Evolutionary conservation across 257 asterid genomes (phyloP).

Genomic region (Scutellaria minor): DNA sequence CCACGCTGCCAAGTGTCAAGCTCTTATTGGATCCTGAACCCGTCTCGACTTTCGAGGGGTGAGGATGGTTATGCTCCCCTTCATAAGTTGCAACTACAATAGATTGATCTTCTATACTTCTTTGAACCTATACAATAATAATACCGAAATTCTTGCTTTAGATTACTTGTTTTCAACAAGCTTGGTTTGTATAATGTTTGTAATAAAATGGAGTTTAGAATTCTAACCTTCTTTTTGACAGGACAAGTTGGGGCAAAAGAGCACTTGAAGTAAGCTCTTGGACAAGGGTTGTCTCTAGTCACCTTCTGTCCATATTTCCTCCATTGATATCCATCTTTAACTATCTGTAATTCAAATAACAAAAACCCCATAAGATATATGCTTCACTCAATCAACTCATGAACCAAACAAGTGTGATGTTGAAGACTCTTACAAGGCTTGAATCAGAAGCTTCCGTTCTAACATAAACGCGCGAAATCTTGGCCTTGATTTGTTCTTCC

Average conservation of each 20-base stretch:
- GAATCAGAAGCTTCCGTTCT: slow-evolving; percentile 82
- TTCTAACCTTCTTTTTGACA: slow-evolving; percentile 84
- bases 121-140: slow-evolving; percentile 48
- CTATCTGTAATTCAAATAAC: slow-evolving; percentile 52
- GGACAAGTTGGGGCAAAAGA: slow-evolving; percentile 96
- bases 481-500: slow-evolving; percentile 72
- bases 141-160: neutral
- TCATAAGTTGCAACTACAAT: slow-evolving; percentile 71
- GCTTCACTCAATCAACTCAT: neutral
- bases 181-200: too few relatives aligned
- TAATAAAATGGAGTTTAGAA: neutral
- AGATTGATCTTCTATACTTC: slow-evolving; percentile 72
- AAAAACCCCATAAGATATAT: neutral
- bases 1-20: slow-evolving; percentile 46
- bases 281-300: slow-evolving; percentile 72
- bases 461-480: slow-evolving; percentile 54
- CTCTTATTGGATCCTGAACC: slow-evolving; percentile 34
- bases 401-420: neutral
- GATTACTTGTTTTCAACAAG: too few relatives aligned
- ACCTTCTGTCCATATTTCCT: slow-evolving; percentile 83
- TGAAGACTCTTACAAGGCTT: slow-evolving; percentile 73
- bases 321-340: slow-evolving; percentile 87
- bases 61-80: slow-evolving; percentile 80
- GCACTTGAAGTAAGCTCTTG: slow-evolving; percentile 85
- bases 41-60: slow-evolving; percentile 40